Evolutionary conservation across 78 protist species (phyloP).

Genomic region (Blattamonas nauphoetae): DNA sequence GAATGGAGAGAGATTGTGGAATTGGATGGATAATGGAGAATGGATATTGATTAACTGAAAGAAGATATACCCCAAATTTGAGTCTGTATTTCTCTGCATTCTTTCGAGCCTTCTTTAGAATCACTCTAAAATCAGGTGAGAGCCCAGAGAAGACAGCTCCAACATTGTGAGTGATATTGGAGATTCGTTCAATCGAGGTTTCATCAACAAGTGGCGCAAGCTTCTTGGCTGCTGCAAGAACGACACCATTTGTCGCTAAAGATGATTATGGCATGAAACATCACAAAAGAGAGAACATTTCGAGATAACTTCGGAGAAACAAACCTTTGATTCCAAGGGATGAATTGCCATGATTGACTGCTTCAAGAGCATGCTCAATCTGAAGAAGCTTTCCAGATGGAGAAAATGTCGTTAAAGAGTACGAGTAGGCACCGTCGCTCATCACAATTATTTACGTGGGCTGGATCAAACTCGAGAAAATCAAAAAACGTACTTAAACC

Average conservation of each 20-base stretch:
- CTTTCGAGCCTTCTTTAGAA: constrained; percentile 78
- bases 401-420: constrained; percentile 94
- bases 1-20: background rate
- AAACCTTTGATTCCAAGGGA: constrained; percentile 92
- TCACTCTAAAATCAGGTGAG: constrained; percentile 85
- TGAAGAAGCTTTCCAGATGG: constrained; percentile 97
- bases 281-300: background rate
- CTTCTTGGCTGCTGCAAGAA: constrained; percentile 94
- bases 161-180: constrained; percentile 44
- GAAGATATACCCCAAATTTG: background rate
- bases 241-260: constrained; percentile 91
- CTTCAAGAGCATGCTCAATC: constrained; percentile 94
- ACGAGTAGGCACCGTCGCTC: constrained; percentile 56
- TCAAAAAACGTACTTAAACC: too few species aligned
- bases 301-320: background rate
- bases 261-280: background rate
- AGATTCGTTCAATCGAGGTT: constrained; percentile 60
- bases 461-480: too few species aligned
- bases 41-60: background rate
- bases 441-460: too few species aligned
- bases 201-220: constrained; percentile 74
- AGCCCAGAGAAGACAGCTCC: constrained; percentile 92
- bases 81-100: constrained; percentile 56
- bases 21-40: background rate
- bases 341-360: constrained; percentile 79